A percentile compares a stretch with the other conserved stretches of the same genome.
Conservation (phyloP, 179 eudicot genomes). For the Drosera spatulata region DNA sequence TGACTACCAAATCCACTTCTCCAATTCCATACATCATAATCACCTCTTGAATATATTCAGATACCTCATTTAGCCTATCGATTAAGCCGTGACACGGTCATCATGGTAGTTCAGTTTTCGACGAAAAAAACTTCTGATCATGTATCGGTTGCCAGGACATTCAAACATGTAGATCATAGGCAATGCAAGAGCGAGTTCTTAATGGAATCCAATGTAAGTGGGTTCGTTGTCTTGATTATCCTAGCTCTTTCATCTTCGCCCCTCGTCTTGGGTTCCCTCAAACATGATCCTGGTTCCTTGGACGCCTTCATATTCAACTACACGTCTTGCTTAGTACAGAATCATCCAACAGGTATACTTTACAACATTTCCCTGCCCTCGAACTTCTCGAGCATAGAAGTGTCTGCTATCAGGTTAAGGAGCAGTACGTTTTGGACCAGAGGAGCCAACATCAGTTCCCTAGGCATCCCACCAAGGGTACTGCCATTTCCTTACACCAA, state of each 20-base stretch:
- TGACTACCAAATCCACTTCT: too few species aligned
- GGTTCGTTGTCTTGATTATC: slow-evolving; percentile 3
- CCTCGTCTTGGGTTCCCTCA: slow-evolving; percentile 2
- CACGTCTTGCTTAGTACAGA: slow-evolving; percentile 9
- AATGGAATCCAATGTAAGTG: slow-evolving; percentile 29
- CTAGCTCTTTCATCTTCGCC: slow-evolving; percentile 1
- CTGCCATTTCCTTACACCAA: slow-evolving; percentile 32
- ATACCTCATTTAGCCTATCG: too few species aligned
- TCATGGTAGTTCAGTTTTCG: too few species aligned
- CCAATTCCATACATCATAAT: too few species aligned
- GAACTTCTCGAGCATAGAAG: slow-evolving; percentile 39
- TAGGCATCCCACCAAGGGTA: slow-evolving; percentile 33
- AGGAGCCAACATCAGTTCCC: slow-evolving; percentile 35
- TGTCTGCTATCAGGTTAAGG: slow-evolving; percentile 37
- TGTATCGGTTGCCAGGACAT: too few species aligned
- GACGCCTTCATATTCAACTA: slow-evolving; percentile 32
- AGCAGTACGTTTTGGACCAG: slow-evolving; percentile 26
- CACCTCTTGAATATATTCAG: too few species aligned
- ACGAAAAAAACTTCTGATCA: too few species aligned
- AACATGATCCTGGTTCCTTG: slow-evolving; percentile 15
- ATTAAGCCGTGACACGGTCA: too few species aligned
- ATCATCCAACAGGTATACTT: slow-evolving; percentile 35
- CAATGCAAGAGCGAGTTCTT: slow-evolving; percentile 4
- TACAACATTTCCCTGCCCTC: slow-evolving; percentile 47
- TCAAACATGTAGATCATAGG: background rate